Evolutionary conservation across 2,329 filamentous ascomycete species (phyloP), one percentile per base, ranked within the genome.

Genomic region (Aspergillus fischeri): DNA sequence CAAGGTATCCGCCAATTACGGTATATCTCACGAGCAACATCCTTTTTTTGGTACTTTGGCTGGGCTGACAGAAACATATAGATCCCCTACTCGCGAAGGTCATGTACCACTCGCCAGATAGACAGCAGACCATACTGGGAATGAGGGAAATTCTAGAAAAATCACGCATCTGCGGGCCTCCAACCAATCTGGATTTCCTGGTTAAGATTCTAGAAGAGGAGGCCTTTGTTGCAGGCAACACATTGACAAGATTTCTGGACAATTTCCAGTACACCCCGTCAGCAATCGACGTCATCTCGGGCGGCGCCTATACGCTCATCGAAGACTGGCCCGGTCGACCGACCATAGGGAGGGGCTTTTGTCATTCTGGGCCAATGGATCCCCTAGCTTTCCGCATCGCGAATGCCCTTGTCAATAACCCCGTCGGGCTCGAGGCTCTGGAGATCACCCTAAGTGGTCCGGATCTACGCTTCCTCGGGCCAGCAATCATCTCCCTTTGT

Each of bases 381-480:
- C 75, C 79, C 0, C 65, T 86, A n/a, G 78, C 82, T 1, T 81
- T 83, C 49, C 79, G 80, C 25, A 75, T 86, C 28, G 84, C 82
- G 2, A 88, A 88, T 60, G 72, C 81, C 21, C 74, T 88, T 1
- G 84, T 83, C 0, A 84, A 83, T 0, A 87, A 88, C 53, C 62
- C 76, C 0, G 65, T 74, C 0, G 77, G 75, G 0, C 77, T 71
- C 3, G 85, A 86, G 66, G 78, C 77, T 0, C 69, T 88, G 0
- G 85, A 88, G 62, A 83, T 86, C 27, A 87, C 85, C 0, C 63
- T 86, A 17, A 80, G 76, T 14, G 85, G 85, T 0, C 85, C 85
- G 0, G 83, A 85, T 32, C 67, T 88, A 21, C 73, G 74, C 0
- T 87, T 87, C 62, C 67, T 83, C 3, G 77, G 76, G 2, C 71